Evolutionary conservation across 2,329 filamentous ascomycete genomes (phyloP).

Genomic region (Pseudogymnoascus sp.): DNA sequence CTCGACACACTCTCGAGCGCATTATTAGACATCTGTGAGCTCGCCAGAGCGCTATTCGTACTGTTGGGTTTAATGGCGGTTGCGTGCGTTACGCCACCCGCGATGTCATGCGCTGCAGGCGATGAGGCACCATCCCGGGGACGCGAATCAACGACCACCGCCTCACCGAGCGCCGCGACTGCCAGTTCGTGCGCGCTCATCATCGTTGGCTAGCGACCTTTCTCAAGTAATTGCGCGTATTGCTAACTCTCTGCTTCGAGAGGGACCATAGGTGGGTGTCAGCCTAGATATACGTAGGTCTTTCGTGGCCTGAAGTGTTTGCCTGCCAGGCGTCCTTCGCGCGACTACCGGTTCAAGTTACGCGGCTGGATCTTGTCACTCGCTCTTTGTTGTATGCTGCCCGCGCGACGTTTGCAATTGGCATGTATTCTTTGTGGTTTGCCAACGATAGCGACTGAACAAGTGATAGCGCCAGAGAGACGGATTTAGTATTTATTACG

Average conservation of each 20-base stretch:
- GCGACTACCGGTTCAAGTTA: background rate
- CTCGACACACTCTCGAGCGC: background rate
- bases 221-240: background rate
- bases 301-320: background rate
- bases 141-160: conserved; percentile 13
- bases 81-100: conserved; percentile 22
- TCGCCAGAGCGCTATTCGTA: background rate
- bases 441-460: background rate
- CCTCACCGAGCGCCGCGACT: conserved; percentile 23
- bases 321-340: conserved; percentile 3
- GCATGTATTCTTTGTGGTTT: background rate
- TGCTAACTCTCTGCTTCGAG: conserved; percentile 4
- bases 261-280: background rate
- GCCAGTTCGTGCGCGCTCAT: conserved; percentile 26
- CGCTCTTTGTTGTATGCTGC: background rate
- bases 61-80: conserved; percentile 19
- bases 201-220: background rate
- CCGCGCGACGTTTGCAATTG: conserved; percentile 5
- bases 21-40: background rate
- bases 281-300: background rate
- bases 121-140: conserved; percentile 18
- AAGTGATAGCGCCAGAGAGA: background rate
- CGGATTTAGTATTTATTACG: background rate
- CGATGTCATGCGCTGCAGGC: conserved; percentile 18
- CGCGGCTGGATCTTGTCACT: background rate